Evolutionary conservation across 495 filamentous ascomycete species (phyloP), one percentile per base, ranked within the genome.

Genomic region (Zalerion maritima): DNA sequence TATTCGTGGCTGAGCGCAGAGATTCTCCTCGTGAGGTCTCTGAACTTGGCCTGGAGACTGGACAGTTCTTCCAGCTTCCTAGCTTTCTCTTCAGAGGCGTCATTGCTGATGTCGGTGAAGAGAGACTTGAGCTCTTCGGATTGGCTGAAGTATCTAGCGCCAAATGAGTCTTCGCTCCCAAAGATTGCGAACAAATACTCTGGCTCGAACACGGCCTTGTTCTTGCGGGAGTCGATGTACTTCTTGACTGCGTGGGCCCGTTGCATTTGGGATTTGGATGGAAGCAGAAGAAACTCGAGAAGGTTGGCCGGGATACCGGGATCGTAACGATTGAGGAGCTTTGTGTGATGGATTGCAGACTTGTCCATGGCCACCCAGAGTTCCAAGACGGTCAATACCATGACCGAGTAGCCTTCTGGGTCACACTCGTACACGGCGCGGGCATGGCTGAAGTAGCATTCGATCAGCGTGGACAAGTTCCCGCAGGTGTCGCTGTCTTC

Each of bases 341-440:
- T 33, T 29, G 55, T 51, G 0, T 41, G 30, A 1, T 31, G 13
- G 6, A 57, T 52, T 0, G 68, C 65, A 7, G 53, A 49, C 29
- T 54, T 64, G 37, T 81, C 76, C 25, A 55, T 50, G 11, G 69
- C 69, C 20, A 75, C 41, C 75, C 75, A 82, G 0, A 81, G 35
- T 15, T 80, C 72, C 31, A 78, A 44, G 3, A 67, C 43, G 0
- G 60, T 71, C 12, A 82, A 54, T 2, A 71, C 21, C 70, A 81
- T 72, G 0, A 65, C 26, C 1, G 75, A 81, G 2, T 60, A 39
- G 0, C 42, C 50, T 40, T 69, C 68, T 0, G 72, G 65, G 23
- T 64, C 60, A 0, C 32, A 28, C 0, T 6, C 9, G 35, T 74
- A 76, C 4, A 24, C 1, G 1, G 5, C 3, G 11, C 12, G 35